Percentiles rank a stretch among this genome's conserved stretches.
Evolutionary conservation across 139 green algal species (phyloP).

Genomic region (Chlamydomonas sphaeroides): DNA sequence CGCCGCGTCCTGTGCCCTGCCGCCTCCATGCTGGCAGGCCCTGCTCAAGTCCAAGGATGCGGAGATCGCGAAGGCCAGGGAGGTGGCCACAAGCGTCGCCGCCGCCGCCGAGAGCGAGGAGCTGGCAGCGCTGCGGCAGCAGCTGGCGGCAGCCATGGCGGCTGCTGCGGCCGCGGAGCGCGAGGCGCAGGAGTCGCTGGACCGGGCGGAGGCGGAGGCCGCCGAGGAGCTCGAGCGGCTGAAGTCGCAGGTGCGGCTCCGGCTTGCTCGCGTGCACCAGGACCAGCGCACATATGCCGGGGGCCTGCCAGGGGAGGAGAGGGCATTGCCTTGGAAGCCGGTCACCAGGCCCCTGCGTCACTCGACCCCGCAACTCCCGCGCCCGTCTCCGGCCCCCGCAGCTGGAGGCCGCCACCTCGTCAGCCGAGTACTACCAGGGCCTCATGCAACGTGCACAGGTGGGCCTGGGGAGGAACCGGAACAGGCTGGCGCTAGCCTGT

Average conservation of each 20-base stretch:
- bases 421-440: conserved; percentile 16
- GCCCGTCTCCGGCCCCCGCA: too few species aligned
- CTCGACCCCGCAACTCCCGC: neutral
- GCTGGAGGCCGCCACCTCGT: conserved; percentile 16
- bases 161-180: conserved; percentile 27
- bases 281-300: too few species aligned
- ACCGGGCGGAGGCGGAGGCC: conserved; percentile 44
- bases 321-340: too few species aligned
- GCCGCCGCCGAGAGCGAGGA: conserved; percentile 34
- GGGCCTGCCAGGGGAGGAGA: too few species aligned
- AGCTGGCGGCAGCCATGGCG: conserved; percentile 26
- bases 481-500: too few species aligned
- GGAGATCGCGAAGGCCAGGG: conserved; percentile 45
- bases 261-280: too few species aligned
- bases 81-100: conserved; percentile 22
- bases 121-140: conserved; percentile 21
- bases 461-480: too few species aligned
- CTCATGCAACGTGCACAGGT: conserved; percentile 30
- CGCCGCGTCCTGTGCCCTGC: too few species aligned
- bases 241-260: too few species aligned
- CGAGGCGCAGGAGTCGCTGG: conserved; percentile 39
- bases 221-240: conserved; percentile 21
- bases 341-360: neutral
- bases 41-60: conserved; percentile 61
- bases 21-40: too few species aligned